These are phyloP conservation scores for Protea cynaroides DNA, from an alignment of 164 flowering plant genomes.

Conservation along the genomic window DNA sequence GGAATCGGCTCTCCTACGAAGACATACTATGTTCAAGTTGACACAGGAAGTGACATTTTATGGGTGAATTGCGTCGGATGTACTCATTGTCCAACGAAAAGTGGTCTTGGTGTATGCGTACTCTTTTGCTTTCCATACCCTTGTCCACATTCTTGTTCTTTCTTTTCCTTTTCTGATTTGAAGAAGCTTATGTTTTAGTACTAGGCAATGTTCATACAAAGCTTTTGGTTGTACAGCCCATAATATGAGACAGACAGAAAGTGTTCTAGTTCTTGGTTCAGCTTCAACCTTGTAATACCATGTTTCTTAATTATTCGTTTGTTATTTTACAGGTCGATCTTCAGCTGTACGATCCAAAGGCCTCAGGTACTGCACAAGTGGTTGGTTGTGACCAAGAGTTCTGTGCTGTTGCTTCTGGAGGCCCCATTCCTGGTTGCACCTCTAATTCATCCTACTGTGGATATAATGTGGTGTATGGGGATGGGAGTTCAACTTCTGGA, in stretches of 20 bases:
- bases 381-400: slow-evolving; percentile 64
- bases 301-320: too few relatives aligned
- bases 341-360: slow-evolving; percentile 53
- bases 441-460: slow-evolving; percentile 36
- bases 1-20: slow-evolving; percentile 84
- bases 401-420: slow-evolving; percentile 30
- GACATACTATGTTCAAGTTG: slow-evolving; percentile 81
- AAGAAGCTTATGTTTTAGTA: too few relatives aligned
- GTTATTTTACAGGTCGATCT: slow-evolving; percentile 31
- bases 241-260: too few relatives aligned
- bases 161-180: not conserved
- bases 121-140: not conserved
- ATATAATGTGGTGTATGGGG: slow-evolving; percentile 76
- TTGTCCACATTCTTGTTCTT: not conserved
- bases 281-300: too few relatives aligned
- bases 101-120: slow-evolving; percentile 66
- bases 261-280: too few relatives aligned
- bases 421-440: slow-evolving; percentile 36
- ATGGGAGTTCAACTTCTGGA: slow-evolving; percentile 88
- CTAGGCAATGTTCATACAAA: too few relatives aligned
- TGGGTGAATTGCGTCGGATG: slow-evolving; percentile 94
- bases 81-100: slow-evolving; percentile 62
- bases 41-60: slow-evolving; percentile 84
- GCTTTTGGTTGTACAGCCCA: too few relatives aligned
- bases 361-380: slow-evolving; percentile 49